phyloP scores from a whole-genome alignment of 768 basidiomycete genomes.

The Termitomyces sp. region DNA sequence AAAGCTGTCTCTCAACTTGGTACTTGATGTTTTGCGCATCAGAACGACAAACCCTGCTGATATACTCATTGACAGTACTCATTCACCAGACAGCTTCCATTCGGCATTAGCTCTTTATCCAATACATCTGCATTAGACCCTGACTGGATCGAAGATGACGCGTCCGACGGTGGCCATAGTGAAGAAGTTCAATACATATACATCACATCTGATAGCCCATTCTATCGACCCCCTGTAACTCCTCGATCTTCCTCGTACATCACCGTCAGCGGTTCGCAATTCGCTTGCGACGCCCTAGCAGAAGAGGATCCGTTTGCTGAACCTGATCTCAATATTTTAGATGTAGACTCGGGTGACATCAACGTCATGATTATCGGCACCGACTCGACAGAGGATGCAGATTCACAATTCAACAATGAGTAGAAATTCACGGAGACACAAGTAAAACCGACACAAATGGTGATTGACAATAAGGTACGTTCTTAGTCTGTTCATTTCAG shows the following conservation, averaged over 20 bases:
- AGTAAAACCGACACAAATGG: background rate
- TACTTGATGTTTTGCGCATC: background rate
- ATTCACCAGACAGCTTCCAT: conserved; percentile 2
- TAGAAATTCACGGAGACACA: conserved; percentile 3
- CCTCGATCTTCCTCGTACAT: conserved; percentile 22
- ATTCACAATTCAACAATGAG: background rate
- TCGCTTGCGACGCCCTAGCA: conserved; percentile 18
- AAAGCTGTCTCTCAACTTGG: background rate
- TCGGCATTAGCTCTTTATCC: conserved; percentile 5
- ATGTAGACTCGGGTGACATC: background rate
- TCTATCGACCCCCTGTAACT: conserved; percentile 25
- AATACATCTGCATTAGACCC: conserved; percentile 15
- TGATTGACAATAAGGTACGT: background rate
- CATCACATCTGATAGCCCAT: conserved; percentile 32
- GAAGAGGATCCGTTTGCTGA: conserved; percentile 17
- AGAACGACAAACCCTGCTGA: background rate
- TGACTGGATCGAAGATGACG: conserved; percentile 12
- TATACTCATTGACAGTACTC: background rate
- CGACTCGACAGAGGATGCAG: background rate
- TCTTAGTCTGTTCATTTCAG: background rate
- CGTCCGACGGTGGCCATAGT: conserved; percentile 9
- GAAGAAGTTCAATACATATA: conserved; percentile 29
- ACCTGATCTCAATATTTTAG: conserved; percentile 3
- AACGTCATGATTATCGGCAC: conserved; percentile 5
- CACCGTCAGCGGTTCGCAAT: conserved; percentile 20